Conservation (phyloP, 208 protist species). For the Crithidia bombi region DNA sequence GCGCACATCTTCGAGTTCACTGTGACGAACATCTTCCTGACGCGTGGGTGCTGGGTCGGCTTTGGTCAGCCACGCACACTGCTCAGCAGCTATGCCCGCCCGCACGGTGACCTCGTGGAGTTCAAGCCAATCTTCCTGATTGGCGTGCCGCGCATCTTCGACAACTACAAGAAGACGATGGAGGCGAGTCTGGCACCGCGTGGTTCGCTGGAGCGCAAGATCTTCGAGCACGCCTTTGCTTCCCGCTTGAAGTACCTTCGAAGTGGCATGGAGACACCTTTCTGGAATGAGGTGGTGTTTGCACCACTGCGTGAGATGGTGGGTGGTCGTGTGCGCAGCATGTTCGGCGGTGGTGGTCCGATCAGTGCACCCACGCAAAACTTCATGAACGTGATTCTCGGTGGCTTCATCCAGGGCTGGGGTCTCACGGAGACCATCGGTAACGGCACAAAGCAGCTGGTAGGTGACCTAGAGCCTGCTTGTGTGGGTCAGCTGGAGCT, state of each 20-base stretch:
- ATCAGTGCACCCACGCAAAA: conserved; percentile 76
- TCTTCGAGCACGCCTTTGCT: conserved; percentile 80
- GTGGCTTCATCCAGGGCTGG: conserved; percentile 83
- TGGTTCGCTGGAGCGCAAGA: conserved; percentile 63
- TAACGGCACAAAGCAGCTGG: conserved; percentile 66
- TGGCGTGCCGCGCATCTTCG: conserved; percentile 89
- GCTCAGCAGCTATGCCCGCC: conserved; percentile 63
- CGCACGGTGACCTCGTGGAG: conserved; percentile 73
- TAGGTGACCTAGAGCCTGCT: conserved; percentile 58
- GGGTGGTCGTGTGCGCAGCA: conserved; percentile 67
- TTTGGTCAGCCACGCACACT: conserved; percentile 85
- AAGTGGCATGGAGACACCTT: conserved; percentile 74
- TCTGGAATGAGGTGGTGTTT: conserved; percentile 90
- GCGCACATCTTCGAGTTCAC: conserved; percentile 94
- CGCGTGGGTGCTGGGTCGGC: conserved; percentile 66
- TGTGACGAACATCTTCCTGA: conserved; percentile 76
- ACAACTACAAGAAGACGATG: conserved; percentile 87
- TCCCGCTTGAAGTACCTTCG: conserved; percentile 58
- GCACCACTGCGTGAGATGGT: conserved; percentile 55
- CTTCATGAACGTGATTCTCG: conserved; percentile 83
- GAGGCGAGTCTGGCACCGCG: conserved; percentile 62
- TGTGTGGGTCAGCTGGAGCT: conserved; percentile 71
- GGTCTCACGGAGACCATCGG: conserved; percentile 90
- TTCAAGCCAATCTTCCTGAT: conserved; percentile 86
- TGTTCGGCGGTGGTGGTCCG: conserved; percentile 85